Evolutionary conservation across 2,329 filamentous ascomycete species (phyloP).

Genomic region (Colletotrichum sp.): DNA sequence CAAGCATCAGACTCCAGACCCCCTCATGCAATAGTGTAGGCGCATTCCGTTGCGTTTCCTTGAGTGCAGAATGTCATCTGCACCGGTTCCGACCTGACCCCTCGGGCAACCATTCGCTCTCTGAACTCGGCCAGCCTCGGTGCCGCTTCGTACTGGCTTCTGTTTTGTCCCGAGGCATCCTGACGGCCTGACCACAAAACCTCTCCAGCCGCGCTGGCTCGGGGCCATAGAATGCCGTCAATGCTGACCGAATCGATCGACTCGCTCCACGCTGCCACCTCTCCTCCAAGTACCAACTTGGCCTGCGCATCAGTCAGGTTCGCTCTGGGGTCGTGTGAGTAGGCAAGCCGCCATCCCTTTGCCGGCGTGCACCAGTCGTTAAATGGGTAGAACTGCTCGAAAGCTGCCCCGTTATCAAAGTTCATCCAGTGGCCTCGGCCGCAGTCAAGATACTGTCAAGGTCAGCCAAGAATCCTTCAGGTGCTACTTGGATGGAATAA

Average conservation of each 20-base stretch:
- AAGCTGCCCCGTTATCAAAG: slow-evolving; percentile 62
- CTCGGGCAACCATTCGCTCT: slow-evolving; percentile 73
- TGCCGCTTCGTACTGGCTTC: slow-evolving; percentile 72
- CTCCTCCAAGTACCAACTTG: slow-evolving; percentile 78
- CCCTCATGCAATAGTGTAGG: neutral
- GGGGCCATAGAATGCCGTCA: slow-evolving; percentile 79
- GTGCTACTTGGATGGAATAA: neutral
- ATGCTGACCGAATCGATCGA: slow-evolving; percentile 77
- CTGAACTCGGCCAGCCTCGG: slow-evolving; percentile 76
- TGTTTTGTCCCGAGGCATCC: slow-evolving; percentile 69
- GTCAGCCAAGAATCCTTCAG: neutral
- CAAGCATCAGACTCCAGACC: neutral
- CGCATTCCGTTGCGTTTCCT: slow-evolving; percentile 42
- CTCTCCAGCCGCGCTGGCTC: slow-evolving; percentile 75
- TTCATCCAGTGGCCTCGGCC: slow-evolving; percentile 81
- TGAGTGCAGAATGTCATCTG: slow-evolving; percentile 77
- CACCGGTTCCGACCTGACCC: slow-evolving; percentile 67
- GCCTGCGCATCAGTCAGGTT: slow-evolving; percentile 65
- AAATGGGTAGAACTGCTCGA: slow-evolving; percentile 68
- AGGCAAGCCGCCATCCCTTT: slow-evolving; percentile 83
- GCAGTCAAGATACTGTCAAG: slow-evolving; percentile 76
- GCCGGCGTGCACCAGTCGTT: slow-evolving; percentile 79
- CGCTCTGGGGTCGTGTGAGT: slow-evolving; percentile 76
- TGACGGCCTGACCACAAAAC: slow-evolving; percentile 78
- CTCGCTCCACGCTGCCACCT: slow-evolving; percentile 83